Evolutionary conservation across 768 basidiomycete species (phyloP).

Genomic region (Phylloporus sp.): DNA sequence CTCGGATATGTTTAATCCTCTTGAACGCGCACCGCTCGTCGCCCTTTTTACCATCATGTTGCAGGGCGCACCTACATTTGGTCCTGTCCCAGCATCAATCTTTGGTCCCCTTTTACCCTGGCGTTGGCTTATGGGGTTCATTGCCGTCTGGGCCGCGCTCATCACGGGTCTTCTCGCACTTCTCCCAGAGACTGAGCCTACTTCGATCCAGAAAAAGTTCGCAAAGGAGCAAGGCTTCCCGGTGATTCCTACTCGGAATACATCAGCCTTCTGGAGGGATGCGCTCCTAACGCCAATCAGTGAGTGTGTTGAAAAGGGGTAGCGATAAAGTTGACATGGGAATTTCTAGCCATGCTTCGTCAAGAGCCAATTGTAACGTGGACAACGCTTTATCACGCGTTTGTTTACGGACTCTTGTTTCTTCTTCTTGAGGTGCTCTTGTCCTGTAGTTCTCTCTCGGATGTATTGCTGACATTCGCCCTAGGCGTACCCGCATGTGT

Average conservation of each 20-base stretch:
- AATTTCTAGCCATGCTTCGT: conserved; percentile 18
- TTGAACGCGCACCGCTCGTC: conserved; percentile 25
- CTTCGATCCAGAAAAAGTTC: conserved; percentile 16
- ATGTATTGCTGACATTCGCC: background rate
- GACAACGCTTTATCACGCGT: conserved; percentile 27
- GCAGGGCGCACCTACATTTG: conserved; percentile 28
- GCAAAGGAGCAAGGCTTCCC: conserved; percentile 8
- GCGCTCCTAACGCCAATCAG: conserved; percentile 23
- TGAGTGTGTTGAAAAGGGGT: conserved; percentile 7
- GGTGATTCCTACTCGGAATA: background rate
- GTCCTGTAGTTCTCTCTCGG: background rate
- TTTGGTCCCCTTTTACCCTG: conserved; percentile 19
- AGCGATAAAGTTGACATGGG: background rate
- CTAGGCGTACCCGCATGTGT: conserved; percentile 24
- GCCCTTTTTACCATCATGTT: conserved; percentile 29
- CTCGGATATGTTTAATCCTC: conserved; percentile 27
- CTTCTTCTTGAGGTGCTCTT: conserved; percentile 24
- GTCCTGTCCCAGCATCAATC: conserved; percentile 24
- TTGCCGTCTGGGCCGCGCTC: conserved; percentile 21
- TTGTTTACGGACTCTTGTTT: conserved; percentile 26
- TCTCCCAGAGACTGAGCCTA: conserved; percentile 26
- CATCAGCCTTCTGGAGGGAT: conserved; percentile 17
- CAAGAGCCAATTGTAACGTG: conserved; percentile 25
- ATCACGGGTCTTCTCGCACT: conserved; percentile 11
- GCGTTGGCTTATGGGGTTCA: conserved; percentile 26